Percentiles rank a stretch among this genome's conserved stretches.
Conservation (phyloP, 2,329 filamentous ascomycete genomes). For the Coniochaeta hoffmannii region DNA sequence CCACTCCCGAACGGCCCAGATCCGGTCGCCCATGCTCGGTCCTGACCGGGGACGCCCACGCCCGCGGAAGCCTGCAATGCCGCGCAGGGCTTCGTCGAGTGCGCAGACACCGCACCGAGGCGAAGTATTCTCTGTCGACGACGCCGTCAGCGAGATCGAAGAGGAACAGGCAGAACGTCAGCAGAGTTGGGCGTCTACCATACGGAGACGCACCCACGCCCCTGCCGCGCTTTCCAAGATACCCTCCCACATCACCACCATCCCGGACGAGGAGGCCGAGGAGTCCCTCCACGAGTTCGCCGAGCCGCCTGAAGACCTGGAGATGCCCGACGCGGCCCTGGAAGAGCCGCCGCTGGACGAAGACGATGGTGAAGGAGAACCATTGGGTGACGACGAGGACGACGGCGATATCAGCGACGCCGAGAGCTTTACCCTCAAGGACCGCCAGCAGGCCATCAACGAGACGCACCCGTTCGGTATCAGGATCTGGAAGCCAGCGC, state of each 20-base stretch:
- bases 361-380: slow-evolving; percentile 37
- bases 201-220: slow-evolving; percentile 27
- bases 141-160: slow-evolving; percentile 74
- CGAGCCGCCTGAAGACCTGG: slow-evolving; percentile 19
- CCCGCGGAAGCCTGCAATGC: slow-evolving; percentile 64
- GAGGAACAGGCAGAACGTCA: slow-evolving; percentile 51
- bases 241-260: slow-evolving; percentile 20
- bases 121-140: slow-evolving; percentile 84
- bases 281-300: slow-evolving; percentile 27
- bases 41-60: slow-evolving; percentile 43
- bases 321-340: neutral
- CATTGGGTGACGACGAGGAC: slow-evolving; percentile 57
- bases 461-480: slow-evolving; percentile 98
- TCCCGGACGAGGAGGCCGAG: slow-evolving; percentile 17
- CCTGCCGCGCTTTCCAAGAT: slow-evolving; percentile 22
- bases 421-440: slow-evolving; percentile 95
- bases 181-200: slow-evolving; percentile 28
- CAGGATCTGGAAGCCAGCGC: slow-evolving; percentile 93
- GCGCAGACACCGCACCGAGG: slow-evolving; percentile 67
- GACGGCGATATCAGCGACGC: slow-evolving; percentile 77
- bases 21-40: slow-evolving; percentile 36
- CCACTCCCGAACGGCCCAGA: slow-evolving; percentile 23
- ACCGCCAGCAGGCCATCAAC: slow-evolving; percentile 96
- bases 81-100: slow-evolving; percentile 68
- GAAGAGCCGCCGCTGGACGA: slow-evolving; percentile 30